Percentiles rank a stretch among this genome's conserved stretches.
Evolutionary conservation across 495 filamentous ascomycete genomes (phyloP).

Genomic region (Hypomontagnella submonticulosa): DNA sequence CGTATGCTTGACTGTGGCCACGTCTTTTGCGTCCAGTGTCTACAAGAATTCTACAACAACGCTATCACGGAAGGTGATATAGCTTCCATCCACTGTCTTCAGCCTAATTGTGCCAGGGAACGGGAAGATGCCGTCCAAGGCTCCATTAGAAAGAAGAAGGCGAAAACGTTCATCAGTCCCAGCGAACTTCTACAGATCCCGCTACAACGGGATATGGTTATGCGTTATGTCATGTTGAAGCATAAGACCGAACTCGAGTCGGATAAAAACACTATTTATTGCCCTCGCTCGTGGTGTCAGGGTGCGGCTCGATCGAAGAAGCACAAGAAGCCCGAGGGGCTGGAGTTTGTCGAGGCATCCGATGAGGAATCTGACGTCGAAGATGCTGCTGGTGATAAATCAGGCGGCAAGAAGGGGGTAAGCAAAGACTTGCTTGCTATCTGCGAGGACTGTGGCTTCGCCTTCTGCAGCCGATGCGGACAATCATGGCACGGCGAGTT

Average conservation of each 20-base stretch:
- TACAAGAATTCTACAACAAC: conserved; percentile 88
- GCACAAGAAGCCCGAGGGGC: conserved; percentile 73
- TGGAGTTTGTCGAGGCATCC: conserved; percentile 59
- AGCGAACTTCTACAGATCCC: conserved; percentile 91
- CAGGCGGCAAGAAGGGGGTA: conserved; percentile 35
- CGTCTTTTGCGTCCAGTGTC: conserved; percentile 86
- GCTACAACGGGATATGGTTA: conserved; percentile 74
- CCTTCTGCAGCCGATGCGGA: conserved; percentile 77
- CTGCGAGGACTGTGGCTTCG: conserved; percentile 90
- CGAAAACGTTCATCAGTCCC: conserved; percentile 76
- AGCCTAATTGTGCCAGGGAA: conserved; percentile 78
- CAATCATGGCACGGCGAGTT: conserved; percentile 92
- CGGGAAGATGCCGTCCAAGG: conserved; percentile 48
- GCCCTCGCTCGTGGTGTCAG: conserved; percentile 93
- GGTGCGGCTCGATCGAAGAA: conserved; percentile 85
- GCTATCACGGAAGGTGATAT: conserved; percentile 89
- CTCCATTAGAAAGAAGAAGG: conserved; percentile 51
- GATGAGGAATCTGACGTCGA: conserved; percentile 61
- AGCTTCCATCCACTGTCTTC: conserved; percentile 77
- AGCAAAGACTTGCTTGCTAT: conserved; percentile 69
- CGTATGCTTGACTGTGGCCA: conserved; percentile 81
- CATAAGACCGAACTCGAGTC: conserved; percentile 91
- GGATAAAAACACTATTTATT: conserved; percentile 93
- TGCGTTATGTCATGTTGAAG: conserved; percentile 88
- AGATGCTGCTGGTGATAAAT: conserved; percentile 47